phyloP scores from a whole-genome alignment of 345 rosid species.

The Dovyalis caffra region DNA sequence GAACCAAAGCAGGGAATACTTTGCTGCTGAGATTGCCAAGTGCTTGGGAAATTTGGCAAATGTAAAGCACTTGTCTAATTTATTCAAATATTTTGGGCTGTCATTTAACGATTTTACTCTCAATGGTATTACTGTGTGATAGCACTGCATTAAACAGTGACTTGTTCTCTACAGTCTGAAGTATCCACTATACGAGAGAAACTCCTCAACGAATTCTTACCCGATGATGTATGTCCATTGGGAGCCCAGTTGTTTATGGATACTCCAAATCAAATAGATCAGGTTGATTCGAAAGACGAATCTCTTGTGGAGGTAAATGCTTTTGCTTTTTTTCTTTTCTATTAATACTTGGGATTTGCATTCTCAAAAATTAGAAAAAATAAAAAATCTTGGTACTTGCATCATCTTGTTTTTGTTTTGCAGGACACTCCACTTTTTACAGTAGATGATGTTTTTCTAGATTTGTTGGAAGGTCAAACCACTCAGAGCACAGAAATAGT shows the following conservation, averaged over 20 bases:
- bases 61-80: constrained; percentile 41
- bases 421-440: constrained; percentile 42
- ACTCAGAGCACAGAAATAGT: constrained; percentile 34
- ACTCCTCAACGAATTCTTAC: constrained; percentile 69
- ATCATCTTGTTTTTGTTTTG: constrained; percentile 20
- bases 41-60: constrained; percentile 56
- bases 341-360: constrained; percentile 11
- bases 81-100: background rate
- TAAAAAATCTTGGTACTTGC: background rate
- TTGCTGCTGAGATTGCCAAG: constrained; percentile 66
- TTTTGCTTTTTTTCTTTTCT: constrained; percentile 10
- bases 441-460: constrained; percentile 59
- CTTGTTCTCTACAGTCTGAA: constrained; percentile 52
- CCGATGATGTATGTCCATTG: constrained; percentile 80
- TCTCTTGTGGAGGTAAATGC: constrained; percentile 39
- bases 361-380: background rate
- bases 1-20: constrained; percentile 58
- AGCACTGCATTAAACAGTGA: constrained; percentile 9
- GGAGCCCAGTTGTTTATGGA: constrained; percentile 60
- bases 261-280: constrained; percentile 39
- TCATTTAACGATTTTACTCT: background rate
- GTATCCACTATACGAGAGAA: constrained; percentile 49
- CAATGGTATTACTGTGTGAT: background rate
- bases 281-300: constrained; percentile 33
- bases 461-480: constrained; percentile 41